These are phyloP conservation scores for Trametes polyzona DNA, from an alignment of 1,284 basidiomycete genomes.

Conservation along the genomic window DNA sequence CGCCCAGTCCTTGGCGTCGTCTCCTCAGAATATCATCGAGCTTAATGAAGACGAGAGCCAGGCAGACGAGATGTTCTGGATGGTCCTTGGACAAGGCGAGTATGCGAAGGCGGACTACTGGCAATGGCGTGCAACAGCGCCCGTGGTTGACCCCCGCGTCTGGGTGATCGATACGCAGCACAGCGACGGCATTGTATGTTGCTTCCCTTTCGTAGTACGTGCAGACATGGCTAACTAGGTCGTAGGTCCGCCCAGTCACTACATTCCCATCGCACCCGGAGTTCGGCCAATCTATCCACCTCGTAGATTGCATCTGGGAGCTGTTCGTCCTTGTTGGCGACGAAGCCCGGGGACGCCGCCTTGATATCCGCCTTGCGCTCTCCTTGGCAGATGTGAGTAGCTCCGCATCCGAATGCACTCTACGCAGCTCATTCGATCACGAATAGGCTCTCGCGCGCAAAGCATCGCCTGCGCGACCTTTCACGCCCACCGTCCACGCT, in stretches of 20 bases:
- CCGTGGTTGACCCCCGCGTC: constrained; percentile 43
- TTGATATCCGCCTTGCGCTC: constrained; percentile 64
- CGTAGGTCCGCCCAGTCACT: constrained; percentile 38
- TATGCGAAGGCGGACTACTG: constrained; percentile 81
- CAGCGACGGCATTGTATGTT: constrained; percentile 45
- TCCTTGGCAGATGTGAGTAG: constrained; percentile 54
- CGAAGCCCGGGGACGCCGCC: constrained; percentile 58
- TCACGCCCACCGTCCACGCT: constrained; percentile 70
- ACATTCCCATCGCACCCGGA: constrained; percentile 31
- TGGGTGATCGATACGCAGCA: constrained; percentile 57
- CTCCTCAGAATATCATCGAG: constrained; percentile 49
- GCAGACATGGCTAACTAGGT: constrained; percentile 2
- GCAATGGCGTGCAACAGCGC: constrained; percentile 59
- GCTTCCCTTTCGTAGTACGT: not conserved
- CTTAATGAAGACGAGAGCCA: constrained; percentile 64
- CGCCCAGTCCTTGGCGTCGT: constrained; percentile 49
- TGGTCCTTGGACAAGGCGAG: constrained; percentile 72
- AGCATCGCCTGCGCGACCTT: constrained; percentile 58
- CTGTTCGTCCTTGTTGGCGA: constrained; percentile 75
- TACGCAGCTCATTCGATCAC: not conserved
- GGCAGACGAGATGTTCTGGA: constrained; percentile 81
- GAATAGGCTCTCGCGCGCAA: constrained; percentile 58
- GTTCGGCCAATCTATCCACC: constrained; percentile 50
- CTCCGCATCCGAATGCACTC: not conserved
- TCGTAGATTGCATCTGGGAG: constrained; percentile 78